Evolutionary conservation across 768 basidiomycete genomes (phyloP).

Genomic region (Kwoniella shandongensis): DNA sequence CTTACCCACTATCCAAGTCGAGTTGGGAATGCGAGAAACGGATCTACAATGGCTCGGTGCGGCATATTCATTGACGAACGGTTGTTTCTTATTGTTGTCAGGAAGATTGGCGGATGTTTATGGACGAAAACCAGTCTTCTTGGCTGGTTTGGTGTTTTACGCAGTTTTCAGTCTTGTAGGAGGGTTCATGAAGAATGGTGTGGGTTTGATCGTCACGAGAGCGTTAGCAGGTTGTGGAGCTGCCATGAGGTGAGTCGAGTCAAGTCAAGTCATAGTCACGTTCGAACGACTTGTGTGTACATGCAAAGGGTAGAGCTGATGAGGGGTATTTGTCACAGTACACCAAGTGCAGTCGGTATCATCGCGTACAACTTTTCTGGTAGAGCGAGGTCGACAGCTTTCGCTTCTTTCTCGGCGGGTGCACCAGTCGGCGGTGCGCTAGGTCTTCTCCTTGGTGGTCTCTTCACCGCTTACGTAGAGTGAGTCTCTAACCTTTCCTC

Average conservation of each 20-base stretch:
- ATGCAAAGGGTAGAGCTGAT: neutral
- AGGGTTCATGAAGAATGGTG: constrained; percentile 55
- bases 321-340: constrained; percentile 9
- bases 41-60: constrained; percentile 52
- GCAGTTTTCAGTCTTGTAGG: constrained; percentile 61
- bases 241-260: constrained; percentile 59
- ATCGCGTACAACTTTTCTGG: constrained; percentile 77
- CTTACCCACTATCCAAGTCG: constrained; percentile 50
- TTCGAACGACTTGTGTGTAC: neutral
- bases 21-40: constrained; percentile 43
- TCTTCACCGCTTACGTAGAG: constrained; percentile 62
- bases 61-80: constrained; percentile 48
- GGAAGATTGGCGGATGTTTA: constrained; percentile 54
- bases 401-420: constrained; percentile 80
- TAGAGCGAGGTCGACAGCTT: constrained; percentile 68
- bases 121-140: constrained; percentile 70
- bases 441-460: constrained; percentile 70
- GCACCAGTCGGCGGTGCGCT: constrained; percentile 76
- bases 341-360: constrained; percentile 63
- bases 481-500: constrained; percentile 32
- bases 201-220: constrained; percentile 69
- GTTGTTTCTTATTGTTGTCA: constrained; percentile 44
- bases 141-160: constrained; percentile 63
- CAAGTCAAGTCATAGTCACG: neutral
- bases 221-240: constrained; percentile 78